Evolutionary conservation across 176 grass and related monocot genomes (phyloP), one percentile per base, ranked within the genome.

Genomic region (Secale cereale): DNA sequence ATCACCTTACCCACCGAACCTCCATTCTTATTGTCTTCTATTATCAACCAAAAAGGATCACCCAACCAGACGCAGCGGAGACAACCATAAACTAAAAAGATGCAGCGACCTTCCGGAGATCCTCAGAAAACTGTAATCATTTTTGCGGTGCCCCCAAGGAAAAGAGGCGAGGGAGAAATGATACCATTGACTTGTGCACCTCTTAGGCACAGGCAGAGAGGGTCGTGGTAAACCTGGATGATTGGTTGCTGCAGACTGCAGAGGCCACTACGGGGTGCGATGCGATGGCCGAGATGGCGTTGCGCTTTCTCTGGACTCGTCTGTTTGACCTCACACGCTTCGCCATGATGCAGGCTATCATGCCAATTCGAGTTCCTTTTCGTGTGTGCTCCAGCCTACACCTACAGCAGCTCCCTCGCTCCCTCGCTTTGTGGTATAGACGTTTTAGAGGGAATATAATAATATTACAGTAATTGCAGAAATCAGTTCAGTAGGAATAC

Each of bases 171-270:
- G 52, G 13, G 14, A 27, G 27, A 83, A 70, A 91, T 87, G 76
- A 91, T 85, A 62, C 70, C 85, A 77, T 87, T 87, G 85, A 87
- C 85, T 91, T 84, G 75, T 76, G 89, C 89, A 76, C 43, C 25
- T 78, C 71, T 17, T 17, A 70, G 78, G 32, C 25, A 48, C 11
- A 29, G 36, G 39, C 23, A 59, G 29, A 30, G 39, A 28, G 82
- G 10, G 48, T 52, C 48, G 48, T 2, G 70, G 65, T 86, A 70
- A 62, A 62, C 74, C 68, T 23, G 76, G 89, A 87, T 90, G 89
- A 90, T 90, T 90, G 76, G 76, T 28, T 61, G 57, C 85, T 22
- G 56, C 78, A 8, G 72, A 76, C 84, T 28, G 59, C 78, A 10
- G 66, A 78, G 63, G 52, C 71, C 78, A 77, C 60, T 45, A 79